Evolutionary conservation across 2,329 filamentous ascomycete species (phyloP), one percentile per base, ranked within the genome.

Genomic region (Aschersonia sp.): DNA sequence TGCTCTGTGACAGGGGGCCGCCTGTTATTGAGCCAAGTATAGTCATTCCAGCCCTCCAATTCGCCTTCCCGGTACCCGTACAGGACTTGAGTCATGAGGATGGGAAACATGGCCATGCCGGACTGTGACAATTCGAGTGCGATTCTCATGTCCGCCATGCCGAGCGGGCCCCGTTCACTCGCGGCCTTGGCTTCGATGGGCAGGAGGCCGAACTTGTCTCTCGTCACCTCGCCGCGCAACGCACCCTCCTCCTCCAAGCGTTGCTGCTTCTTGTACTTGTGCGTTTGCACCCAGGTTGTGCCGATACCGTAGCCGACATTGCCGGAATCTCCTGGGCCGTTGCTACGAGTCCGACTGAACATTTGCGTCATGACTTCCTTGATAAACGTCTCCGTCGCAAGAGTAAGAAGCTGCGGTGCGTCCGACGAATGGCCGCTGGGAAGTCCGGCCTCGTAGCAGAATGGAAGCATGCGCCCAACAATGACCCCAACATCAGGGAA

Each of bases 151-250:
- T 95, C 90, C 14, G 81, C 79, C 66, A 90, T 83, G 11, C 81
- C 81, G 1, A 95, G 65, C 1, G 85, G 79, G 5, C 80, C 76
- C 40, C 87, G 73, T 55, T 83, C 79, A 48, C 77, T 77, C 12
- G 84, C 81, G 47, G 83, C 82, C 59, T 84, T 87, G 4, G 84
- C 78, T 63, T 95, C 88, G 37, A 88, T 69, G 0, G 89, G 90
- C 5, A 95, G 66, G 31, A 94, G 65, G 1, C 88, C 88, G 44
- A 77, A 82, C 50, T 84, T 82, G 49, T 88, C 85, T 54, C 86
- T 75, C 14, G 76, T 70, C 1, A 94, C 62, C 55, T 89, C 84
- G 5, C 88, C 87, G n/a, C 79, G 73, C 41, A 79, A 74, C 30
- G 77, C 80, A 0, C 79, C 76, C 42, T 83, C 75, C 59, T 95